A percentile compares a stretch with the other conserved stretches of the same genome.
These are phyloP conservation scores for Malassezia psittaci DNA, from an alignment of 1,284 basidiomycete species.

Conservation along the genomic window DNA sequence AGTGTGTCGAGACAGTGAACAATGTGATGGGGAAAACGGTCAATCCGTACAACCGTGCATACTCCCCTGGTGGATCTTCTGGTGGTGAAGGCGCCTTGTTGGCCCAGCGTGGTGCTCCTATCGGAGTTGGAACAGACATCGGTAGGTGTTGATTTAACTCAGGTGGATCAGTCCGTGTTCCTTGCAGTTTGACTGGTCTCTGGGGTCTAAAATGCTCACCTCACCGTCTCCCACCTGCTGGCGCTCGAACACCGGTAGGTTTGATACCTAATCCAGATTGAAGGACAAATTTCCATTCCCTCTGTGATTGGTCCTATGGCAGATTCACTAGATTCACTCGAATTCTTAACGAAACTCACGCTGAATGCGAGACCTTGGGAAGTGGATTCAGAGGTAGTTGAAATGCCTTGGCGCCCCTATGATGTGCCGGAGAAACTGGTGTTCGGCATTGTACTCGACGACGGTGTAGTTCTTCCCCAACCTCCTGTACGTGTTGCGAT, in stretches of 20 bases:
- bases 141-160: neutral
- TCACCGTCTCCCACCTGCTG: neutral
- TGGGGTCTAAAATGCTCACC: constrained; percentile 2
- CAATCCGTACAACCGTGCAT: neutral
- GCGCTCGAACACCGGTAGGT: neutral
- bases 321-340: neutral
- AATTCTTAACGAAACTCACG: neutral
- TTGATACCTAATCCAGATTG: neutral
- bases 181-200: neutral
- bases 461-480: neutral
- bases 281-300: neutral
- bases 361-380: neutral
- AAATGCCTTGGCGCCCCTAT: neutral
- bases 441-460: neutral
- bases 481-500: neutral
- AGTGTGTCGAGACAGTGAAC: neutral
- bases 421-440: neutral
- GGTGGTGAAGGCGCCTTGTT: neutral
- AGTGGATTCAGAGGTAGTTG: neutral
- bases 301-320: constrained; percentile 4
- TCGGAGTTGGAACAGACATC: neutral
- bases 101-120: neutral
- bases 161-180: constrained; percentile 5
- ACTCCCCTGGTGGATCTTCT: neutral
- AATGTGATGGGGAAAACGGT: neutral